Evolutionary conservation across 2,329 filamentous ascomycete species (phyloP), one percentile per base, ranked within the genome.

Genomic region (Nakataea oryzae): DNA sequence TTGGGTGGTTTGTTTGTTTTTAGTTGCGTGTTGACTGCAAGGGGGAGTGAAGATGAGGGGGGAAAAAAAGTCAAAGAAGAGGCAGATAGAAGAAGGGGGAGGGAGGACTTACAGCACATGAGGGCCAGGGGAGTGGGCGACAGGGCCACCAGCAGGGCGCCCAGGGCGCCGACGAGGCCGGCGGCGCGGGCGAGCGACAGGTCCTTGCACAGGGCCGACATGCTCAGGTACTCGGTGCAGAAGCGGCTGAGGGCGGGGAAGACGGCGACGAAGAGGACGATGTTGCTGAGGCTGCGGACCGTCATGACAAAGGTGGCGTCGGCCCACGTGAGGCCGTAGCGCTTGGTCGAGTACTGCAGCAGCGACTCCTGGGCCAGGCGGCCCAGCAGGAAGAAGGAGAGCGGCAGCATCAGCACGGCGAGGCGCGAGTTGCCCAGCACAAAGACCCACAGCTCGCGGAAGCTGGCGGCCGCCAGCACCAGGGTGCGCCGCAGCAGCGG

Each of bases 281-380:
- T 67, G 55, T 74, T 75, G 11, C 71, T 69, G 3, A 73, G 65
- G 54, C 72, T 75, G 11, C 74, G 72, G 28, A 78, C 66, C 0
- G 76, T 76, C 0, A 75, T 68, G 27, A 80, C 62, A 27, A 76
- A 75, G 0, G 79, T 75, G 14, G 78, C 78, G 54, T 72, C 72
- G 54, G 74, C 75, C 77, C 79, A 80, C 9, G 74, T 75, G 74
- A 81, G 79, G 32, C 70, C 60, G 67, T 81, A 85, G 7, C 81
- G 75, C 58, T 77, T 79, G 1, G 78, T 79, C 61, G 80, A 74
- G 66, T 84, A 84, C 66, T 85, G 83, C 2, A 84, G 66, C 7
- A 82, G 63, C 27, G 80, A 63, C 4, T 74, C 72, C 59, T 72
- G 69, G 28, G 72, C 69, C 57, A 70, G 71, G 56, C 74, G 73